Percentiles rank a stretch among this genome's conserved stretches.
phyloP scores from a whole-genome alignment of 1,284 basidiomycete genomes.

The Uromyces viciae-fabae region DNA sequence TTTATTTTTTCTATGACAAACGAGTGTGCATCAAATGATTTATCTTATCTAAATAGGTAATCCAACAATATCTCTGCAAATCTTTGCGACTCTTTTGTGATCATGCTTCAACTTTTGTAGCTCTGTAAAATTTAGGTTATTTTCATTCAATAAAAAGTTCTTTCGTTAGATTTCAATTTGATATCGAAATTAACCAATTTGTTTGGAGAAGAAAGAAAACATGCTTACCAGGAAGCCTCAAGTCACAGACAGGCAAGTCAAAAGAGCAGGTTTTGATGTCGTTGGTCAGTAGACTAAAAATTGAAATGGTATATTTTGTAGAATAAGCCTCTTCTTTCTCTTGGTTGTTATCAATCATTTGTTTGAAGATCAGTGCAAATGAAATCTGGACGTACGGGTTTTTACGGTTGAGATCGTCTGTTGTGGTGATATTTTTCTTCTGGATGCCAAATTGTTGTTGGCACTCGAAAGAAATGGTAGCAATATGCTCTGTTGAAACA shows the following conservation, averaged over 20 bases:
- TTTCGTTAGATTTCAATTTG: not conserved
- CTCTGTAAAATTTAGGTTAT: constrained; percentile 2
- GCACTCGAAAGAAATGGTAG: constrained; percentile 14
- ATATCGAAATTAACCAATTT: not conserved
- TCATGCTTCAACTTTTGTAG: not conserved
- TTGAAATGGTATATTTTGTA: not conserved
- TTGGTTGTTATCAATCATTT: too few species aligned
- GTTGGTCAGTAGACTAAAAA: not conserved
- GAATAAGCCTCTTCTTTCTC: not conserved
- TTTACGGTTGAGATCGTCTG: not conserved
- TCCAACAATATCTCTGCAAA: constrained; percentile 20
- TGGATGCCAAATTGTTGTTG: constrained; percentile 32
- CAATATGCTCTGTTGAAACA: constrained; percentile 27
- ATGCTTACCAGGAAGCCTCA: constrained; percentile 25
- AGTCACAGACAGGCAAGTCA: constrained; percentile 37
- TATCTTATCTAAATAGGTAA: constrained; percentile 20
- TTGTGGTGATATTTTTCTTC: not conserved
- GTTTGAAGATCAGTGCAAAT: not conserved
- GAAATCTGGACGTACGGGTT: not conserved
- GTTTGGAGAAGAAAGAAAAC: not conserved
- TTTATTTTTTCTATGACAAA: too few species aligned
- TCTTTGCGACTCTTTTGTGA: constrained; percentile 22
- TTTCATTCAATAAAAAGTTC: not conserved
- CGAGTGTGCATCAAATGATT: too few species aligned
- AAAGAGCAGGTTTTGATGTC: constrained; percentile 21